Percentiles rank a stretch among this genome's conserved stretches.
phyloP scores from a whole-genome alignment of 495 filamentous ascomycete species.

The Parachaetomium inaequale region DNA sequence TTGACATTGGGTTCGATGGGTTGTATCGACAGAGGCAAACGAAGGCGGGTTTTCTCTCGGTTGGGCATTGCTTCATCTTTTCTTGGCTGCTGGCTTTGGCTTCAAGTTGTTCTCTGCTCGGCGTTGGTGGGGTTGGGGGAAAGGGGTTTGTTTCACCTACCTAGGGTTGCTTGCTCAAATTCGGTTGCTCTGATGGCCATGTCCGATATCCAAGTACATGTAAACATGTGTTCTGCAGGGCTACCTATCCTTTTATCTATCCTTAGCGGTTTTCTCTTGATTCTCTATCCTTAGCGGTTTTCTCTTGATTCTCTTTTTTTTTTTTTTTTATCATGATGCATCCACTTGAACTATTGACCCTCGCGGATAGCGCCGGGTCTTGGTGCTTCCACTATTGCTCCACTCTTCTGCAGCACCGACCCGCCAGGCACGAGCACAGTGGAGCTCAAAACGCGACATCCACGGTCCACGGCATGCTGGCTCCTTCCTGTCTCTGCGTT shows the following conservation, averaged over 20 bases:
- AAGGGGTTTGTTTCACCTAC: background rate
- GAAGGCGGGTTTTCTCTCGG: too few species aligned
- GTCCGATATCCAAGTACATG: background rate
- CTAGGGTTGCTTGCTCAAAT: background rate
- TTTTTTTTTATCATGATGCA: background rate
- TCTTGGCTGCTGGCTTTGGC: background rate
- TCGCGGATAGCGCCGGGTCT: constrained; percentile 4
- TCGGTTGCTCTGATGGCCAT: background rate
- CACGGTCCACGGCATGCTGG: background rate
- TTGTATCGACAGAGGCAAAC: too few species aligned
- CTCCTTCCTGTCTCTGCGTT: constrained; percentile 1
- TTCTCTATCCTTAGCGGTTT: background rate
- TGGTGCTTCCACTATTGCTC: background rate
- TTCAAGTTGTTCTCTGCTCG: background rate
- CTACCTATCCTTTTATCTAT: background rate
- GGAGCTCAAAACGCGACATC: background rate
- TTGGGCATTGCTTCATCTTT: background rate
- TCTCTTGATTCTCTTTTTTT: background rate
- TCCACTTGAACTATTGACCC: background rate
- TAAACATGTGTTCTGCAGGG: too few species aligned
- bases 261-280: background rate
- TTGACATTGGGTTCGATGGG: background rate
- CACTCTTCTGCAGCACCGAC: background rate
- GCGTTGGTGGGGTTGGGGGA: background rate
- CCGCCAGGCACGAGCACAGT: background rate